phyloP scores from a whole-genome alignment of 2,329 filamentous ascomycete species.

The Colletotrichum chlorophyti region DNA sequence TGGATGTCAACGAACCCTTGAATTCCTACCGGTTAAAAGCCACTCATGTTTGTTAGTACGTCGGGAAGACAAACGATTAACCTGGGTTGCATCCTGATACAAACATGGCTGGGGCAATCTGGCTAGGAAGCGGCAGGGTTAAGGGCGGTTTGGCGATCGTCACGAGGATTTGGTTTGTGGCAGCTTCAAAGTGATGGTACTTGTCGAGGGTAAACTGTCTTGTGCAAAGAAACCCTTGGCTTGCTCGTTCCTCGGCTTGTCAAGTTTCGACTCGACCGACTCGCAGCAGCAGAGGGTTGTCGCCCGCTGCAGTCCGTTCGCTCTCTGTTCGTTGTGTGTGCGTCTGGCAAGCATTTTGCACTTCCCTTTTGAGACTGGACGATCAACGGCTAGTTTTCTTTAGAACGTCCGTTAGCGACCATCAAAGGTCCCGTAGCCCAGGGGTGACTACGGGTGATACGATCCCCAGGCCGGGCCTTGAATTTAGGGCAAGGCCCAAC shows the following conservation, averaged over 20 bases:
- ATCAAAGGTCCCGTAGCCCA: too few relatives aligned
- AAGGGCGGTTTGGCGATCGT: not conserved
- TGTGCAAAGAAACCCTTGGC: too few relatives aligned
- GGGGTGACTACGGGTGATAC: not conserved
- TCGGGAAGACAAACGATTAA: not conserved
- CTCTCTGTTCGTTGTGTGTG: slow-evolving; percentile 1
- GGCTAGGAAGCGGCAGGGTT: not conserved
- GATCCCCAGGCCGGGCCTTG: not conserved
- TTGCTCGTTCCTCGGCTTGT: slow-evolving; percentile 5
- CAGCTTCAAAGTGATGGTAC: not conserved
- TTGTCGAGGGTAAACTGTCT: too few relatives aligned
- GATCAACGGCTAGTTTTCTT: not conserved
- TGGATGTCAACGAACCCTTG: not conserved
- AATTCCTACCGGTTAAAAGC: not conserved
- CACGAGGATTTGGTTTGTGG: not conserved
- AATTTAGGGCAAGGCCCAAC: not conserved
- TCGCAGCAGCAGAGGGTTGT: slow-evolving; percentile 1
- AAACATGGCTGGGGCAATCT: too few relatives aligned
- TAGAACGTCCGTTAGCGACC: not conserved
- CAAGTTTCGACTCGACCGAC: slow-evolving; percentile 5
- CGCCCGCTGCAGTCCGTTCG: not conserved
- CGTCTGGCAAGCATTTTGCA: not conserved
- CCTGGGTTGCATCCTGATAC: too few relatives aligned
- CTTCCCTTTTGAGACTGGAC: not conserved
- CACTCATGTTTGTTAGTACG: not conserved